Evolutionary conservation across 2,329 filamentous ascomycete genomes (phyloP).

Genomic region (Raffaelea ambrosiae): DNA sequence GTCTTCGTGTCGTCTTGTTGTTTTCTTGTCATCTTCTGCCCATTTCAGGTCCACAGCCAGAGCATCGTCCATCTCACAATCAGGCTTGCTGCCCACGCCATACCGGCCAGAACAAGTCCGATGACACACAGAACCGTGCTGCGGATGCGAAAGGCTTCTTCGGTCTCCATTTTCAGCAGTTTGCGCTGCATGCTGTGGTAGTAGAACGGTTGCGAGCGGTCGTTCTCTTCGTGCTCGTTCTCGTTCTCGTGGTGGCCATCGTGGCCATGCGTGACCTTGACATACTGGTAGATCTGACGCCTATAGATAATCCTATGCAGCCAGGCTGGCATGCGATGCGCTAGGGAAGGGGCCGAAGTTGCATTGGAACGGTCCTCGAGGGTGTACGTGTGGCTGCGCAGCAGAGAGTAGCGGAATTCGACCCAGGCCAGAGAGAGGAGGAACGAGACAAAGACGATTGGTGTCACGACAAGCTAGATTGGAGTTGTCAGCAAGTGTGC

Average conservation of each 20-base stretch:
- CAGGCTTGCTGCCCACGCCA: conserved; percentile 21
- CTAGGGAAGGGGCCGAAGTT: too few relatives aligned
- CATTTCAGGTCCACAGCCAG: too few relatives aligned
- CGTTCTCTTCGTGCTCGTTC: conserved; percentile 11
- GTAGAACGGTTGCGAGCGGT: conserved; percentile 29
- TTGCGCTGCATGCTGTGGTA: conserved; percentile 52
- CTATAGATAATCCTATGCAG: too few relatives aligned
- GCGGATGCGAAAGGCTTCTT: conserved; percentile 55
- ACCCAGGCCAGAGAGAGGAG: conserved; percentile 56
- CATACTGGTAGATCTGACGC: too few relatives aligned
- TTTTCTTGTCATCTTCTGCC: not conserved
- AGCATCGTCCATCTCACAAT: conserved; percentile 11
- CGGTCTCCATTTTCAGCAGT: conserved; percentile 52
- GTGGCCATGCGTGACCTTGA: too few relatives aligned
- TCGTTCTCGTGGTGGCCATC: not conserved
- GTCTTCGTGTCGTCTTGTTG: not conserved
- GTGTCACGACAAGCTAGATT: conserved; percentile 45
- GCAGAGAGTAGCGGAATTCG: conserved; percentile 48
- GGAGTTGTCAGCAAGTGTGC: not conserved
- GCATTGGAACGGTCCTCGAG: too few relatives aligned
- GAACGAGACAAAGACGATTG: conserved; percentile 56
- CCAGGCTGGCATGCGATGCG: too few relatives aligned
- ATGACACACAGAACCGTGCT: conserved; percentile 43
- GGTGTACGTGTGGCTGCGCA: too few relatives aligned
- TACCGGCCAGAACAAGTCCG: conserved; percentile 24